Conservation (phyloP, 2,329 filamentous ascomycete genomes). For the Beauveria scarabaeidicola region DNA sequence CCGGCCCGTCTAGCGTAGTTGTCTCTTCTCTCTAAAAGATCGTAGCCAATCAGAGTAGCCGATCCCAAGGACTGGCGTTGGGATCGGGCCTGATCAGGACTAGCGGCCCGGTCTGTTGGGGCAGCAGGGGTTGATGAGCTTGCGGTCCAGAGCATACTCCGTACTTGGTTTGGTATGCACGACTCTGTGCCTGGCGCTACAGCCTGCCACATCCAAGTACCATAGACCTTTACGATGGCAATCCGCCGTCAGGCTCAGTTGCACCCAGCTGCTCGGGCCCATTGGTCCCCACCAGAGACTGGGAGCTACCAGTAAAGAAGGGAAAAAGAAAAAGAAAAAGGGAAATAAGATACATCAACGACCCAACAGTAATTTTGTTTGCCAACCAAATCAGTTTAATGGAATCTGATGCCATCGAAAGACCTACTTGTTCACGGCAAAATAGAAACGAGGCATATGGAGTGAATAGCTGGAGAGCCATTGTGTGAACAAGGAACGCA, state of each 20-base stretch:
- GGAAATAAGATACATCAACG: constrained; percentile 1
- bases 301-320: background rate
- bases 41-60: background rate
- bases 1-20: constrained; percentile 4
- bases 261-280: too few relatives aligned
- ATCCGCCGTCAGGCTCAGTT: background rate
- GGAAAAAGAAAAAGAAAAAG: background rate
- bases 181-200: background rate
- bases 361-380: background rate
- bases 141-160: background rate
- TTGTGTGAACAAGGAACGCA: too few relatives aligned
- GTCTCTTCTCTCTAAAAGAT: background rate
- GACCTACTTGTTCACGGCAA: too few relatives aligned
- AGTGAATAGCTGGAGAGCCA: too few relatives aligned
- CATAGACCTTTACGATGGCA: background rate
- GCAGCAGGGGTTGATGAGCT: background rate
- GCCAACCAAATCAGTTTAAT: background rate
- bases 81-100: background rate
- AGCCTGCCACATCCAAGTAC: background rate
- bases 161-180: background rate
- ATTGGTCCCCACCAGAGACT: background rate
- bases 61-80: too few relatives aligned
- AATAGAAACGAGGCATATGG: too few relatives aligned
- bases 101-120: background rate
- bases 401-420: too few relatives aligned